A percentile compares a stretch with the other conserved stretches of the same genome.
Conservation (phyloP, 805 yeast genomes). For the Lachancea fermentati region DNA sequence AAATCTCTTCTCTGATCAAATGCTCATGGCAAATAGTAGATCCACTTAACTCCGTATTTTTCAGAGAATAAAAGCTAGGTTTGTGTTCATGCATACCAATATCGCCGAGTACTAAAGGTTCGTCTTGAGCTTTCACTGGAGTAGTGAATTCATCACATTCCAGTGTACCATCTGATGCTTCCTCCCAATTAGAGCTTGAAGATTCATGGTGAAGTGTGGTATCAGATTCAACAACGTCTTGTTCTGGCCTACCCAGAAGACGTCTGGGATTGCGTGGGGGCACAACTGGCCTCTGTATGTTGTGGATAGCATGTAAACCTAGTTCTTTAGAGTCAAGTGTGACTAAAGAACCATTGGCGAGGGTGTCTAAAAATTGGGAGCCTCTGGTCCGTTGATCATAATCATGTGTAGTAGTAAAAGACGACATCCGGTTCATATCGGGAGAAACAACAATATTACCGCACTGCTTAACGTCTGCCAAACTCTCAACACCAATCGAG, state of each 20-base stretch:
- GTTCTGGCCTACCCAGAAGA: not conserved
- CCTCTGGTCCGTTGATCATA: slow-evolving; percentile 6
- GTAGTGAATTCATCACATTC: slow-evolving; percentile 7
- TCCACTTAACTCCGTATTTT: slow-evolving; percentile 15
- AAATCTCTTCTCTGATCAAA: slow-evolving; percentile 7
- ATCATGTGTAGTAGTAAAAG: not conserved
- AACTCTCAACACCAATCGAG: slow-evolving; percentile 11
- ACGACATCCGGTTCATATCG: slow-evolving; percentile 2
- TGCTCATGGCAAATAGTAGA: slow-evolving; percentile 15
- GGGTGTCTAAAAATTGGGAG: slow-evolving; percentile 11
- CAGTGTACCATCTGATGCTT: slow-evolving; percentile 10
- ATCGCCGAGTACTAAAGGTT: not conserved
- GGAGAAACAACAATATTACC: slow-evolving; percentile 24
- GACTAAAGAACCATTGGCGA: slow-evolving; percentile 16
- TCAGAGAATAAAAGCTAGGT: slow-evolving; percentile 17
- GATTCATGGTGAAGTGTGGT: slow-evolving; percentile 8
- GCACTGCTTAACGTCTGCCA: slow-evolving; percentile 17
- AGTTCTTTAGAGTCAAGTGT: slow-evolving; percentile 21
- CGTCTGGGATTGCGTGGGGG: slow-evolving; percentile 9
- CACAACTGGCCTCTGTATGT: slow-evolving; percentile 15
- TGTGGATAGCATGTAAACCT: slow-evolving; percentile 21
- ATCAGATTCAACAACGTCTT: slow-evolving; percentile 4
- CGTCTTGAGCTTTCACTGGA: slow-evolving; percentile 3
- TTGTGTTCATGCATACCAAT: slow-evolving; percentile 4
- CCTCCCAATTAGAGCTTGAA: slow-evolving; percentile 8